Evolutionary conservation across 2,329 filamentous ascomycete species (phyloP), one percentile per base, ranked within the genome.

Genomic region (Scedosporium dehoogii): DNA sequence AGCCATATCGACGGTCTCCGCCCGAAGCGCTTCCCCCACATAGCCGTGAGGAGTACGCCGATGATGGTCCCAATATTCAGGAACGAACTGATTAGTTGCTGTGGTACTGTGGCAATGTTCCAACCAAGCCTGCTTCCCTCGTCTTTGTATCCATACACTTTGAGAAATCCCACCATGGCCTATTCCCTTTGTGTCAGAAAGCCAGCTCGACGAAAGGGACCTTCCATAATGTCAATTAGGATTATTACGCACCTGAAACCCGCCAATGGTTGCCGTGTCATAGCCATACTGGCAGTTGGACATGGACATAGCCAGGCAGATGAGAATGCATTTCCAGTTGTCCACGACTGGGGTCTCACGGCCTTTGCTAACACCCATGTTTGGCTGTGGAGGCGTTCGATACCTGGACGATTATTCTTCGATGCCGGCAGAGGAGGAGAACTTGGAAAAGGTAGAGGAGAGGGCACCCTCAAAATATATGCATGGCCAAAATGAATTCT

Each of bases 1-100:
- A 75, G 65, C 77, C 77, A 79, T 6, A 79, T 70, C 25, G 71
- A 74, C 41, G 68, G 63, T 64, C 70, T 73, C 10, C 73, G 70
- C 6, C 74, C 75, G 27, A 73, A 65, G 23, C 71, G 74, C 6
- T 67, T 66, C 0, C 74, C 74, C 3, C 72, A 74, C 23, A 74
- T 68, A 0, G 77, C 78, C 1, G 76, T 76, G 16, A 70, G 65
- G 7, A 68, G 48, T 12, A 67, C 65, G 7, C 68, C 68, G 44
- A 69, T 55, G 29, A 71, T 69, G 0, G 73, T 71, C 1, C 71
- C 72, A 1, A 77, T 78, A 44, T 75, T 76, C 16, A 79, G 63
- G 64, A 79, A 79, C 6, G 77, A 76, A 10, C 78, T 78, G 1
- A 80, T 80, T n/a, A 80, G 73, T 65, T 79, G 78, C 63, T 80